These are phyloP conservation scores for Pythium aristosporum DNA, from an alignment of 352 stramenopile genomes.

Conservation along the genomic window DNA sequence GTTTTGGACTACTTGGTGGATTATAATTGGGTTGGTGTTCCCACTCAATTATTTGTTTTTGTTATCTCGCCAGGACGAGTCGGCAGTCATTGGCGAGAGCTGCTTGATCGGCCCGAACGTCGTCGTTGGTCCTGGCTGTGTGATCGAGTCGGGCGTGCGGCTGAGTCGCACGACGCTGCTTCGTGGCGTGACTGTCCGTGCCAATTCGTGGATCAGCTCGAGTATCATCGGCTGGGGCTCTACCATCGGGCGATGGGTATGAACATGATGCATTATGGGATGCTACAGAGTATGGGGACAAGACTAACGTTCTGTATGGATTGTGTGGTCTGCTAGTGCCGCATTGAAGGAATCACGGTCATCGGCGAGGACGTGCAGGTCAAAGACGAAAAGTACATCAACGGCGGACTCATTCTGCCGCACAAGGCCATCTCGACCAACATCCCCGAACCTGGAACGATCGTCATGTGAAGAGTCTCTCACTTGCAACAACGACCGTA, in stretches of 20 bases:
- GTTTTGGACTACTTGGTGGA: not conserved
- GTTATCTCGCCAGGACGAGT: slow-evolving; percentile 45
- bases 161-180: slow-evolving; percentile 81
- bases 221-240: slow-evolving; percentile 90
- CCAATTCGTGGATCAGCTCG: slow-evolving; percentile 84
- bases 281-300: not conserved
- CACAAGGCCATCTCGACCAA: slow-evolving; percentile 88
- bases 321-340: slow-evolving; percentile 38
- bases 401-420: slow-evolving; percentile 83
- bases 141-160: slow-evolving; percentile 87
- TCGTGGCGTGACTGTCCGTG: slow-evolving; percentile 67
- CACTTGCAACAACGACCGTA: no score
- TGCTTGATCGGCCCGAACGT: slow-evolving; percentile 87
- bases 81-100: slow-evolving; percentile 67
- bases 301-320: slow-evolving; percentile 13
- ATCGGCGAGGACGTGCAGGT: slow-evolving; percentile 87
- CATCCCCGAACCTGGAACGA: slow-evolving; percentile 83
- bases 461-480: slow-evolving; percentile 71
- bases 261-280: slow-evolving; percentile 11
- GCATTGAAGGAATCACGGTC: slow-evolving; percentile 81
- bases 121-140: slow-evolving; percentile 73
- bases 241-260: slow-evolving; percentile 81
- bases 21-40: not conserved
- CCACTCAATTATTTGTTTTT: not conserved
- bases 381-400: slow-evolving; percentile 89